Conservation (phyloP, 176 grass and related monocot species). For the Saccharum officinarum region DNA sequence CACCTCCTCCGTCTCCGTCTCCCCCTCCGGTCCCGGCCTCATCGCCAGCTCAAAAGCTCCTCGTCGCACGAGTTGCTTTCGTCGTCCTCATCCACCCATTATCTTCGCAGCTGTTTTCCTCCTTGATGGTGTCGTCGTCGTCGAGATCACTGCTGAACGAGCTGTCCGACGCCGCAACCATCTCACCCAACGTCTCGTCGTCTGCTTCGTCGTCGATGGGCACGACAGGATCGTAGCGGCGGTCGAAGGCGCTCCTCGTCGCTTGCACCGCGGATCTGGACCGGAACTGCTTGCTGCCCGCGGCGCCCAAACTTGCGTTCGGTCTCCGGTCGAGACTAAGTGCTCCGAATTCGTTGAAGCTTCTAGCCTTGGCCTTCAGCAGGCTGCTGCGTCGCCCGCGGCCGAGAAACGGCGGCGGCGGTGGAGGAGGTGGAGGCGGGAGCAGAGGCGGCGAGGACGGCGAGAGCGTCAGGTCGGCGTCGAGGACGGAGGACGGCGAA, state of each 20-base stretch:
- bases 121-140: background rate
- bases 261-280: conserved; percentile 30
- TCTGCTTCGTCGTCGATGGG: background rate
- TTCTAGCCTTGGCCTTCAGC: conserved; percentile 36
- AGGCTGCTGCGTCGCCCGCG: background rate
- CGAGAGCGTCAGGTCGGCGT: conserved; percentile 41
- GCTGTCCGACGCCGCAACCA: conserved; percentile 26
- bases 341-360: conserved; percentile 31
- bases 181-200: background rate
- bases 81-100: background rate
- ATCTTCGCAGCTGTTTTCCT: conserved; percentile 10
- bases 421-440: conserved; percentile 7
- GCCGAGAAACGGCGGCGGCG: background rate
- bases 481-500: conserved; percentile 54
- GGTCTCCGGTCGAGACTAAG: background rate
- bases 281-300: conserved; percentile 16
- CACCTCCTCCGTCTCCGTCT: conserved; percentile 19
- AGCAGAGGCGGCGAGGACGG: conserved; percentile 19
- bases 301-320: background rate
- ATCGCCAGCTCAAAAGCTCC: conserved; percentile 57
- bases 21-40: conserved; percentile 18
- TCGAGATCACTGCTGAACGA: conserved; percentile 43
- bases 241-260: conserved; percentile 6
- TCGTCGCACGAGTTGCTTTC: conserved; percentile 45
- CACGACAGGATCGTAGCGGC: conserved; percentile 6